Base-by-base conservation (phyloP, 106 monocot species). In the Agapanthus africanus region DNA sequence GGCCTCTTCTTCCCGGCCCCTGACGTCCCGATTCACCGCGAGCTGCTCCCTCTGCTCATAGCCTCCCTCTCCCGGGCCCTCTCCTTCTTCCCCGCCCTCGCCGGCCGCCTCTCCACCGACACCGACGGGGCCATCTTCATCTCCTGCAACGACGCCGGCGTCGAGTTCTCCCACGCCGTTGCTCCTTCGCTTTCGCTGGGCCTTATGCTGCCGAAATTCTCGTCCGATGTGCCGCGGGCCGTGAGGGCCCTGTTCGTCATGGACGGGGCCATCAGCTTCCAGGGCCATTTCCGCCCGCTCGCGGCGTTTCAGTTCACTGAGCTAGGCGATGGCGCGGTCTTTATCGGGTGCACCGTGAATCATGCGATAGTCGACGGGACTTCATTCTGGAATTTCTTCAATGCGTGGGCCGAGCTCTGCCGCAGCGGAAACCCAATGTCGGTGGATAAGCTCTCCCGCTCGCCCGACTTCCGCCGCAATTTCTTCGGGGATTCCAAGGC, bases 381-480 rank as follows among this genome's bases (percentile, higher is more conserved):
- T 39, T 95, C 94, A 27, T 91, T 91, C 76, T 95, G 94, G 94
- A 82, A 91, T 66, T 95, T 95, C 83, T 79, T 95, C 74, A 95
- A 91, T 42, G 46, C 79, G 7, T 95, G 94, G 94, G 87, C 94
- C 31, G 81, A 85, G 49, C 74, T 88, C 71, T 83, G 78, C 83
- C 85, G 85, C 70, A 71, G 72, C 4, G 84, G 67, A 7, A 30
- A 60, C 7, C 68, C 65, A 1, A 0, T n/a, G n/a, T 21, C 23
- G 1, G 34, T 68, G 3, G 1, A 6, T 16, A 46, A 22, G 34
- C 60, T 76, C 40, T 65, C 91, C 40, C 66, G 57, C 2, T 25
- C 65, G 2, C 94, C 94, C 11, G 91, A 83, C 54, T 82, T 83
- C 46, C 37, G 70, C 77, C 90, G 94, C 42, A 84, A 77, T 62